Conservation (phyloP, 176 grass and related monocot genomes). For the Themeda triandra region DNA sequence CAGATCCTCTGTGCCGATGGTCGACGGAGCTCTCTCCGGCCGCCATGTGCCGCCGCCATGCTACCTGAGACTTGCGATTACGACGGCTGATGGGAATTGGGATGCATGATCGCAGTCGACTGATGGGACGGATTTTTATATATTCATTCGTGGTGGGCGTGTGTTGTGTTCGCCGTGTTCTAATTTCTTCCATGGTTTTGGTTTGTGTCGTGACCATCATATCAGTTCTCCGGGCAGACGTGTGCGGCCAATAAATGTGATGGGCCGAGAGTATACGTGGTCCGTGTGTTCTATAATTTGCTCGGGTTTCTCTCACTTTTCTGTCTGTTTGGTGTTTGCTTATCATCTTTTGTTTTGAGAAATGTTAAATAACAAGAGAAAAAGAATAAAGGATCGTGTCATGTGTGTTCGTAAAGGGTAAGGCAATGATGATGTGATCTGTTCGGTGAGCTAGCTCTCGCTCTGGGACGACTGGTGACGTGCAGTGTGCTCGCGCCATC, state of each 20-base stretch:
- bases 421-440: constrained; percentile 29
- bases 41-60: background rate
- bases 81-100: background rate
- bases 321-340: too few relatives aligned
- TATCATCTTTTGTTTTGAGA: too few relatives aligned
- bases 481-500: constrained; percentile 5
- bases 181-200: background rate
- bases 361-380: background rate
- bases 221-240: background rate
- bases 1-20: background rate
- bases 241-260: background rate
- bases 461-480: background rate
- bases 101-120: background rate
- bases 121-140: background rate
- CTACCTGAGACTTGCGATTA: background rate
- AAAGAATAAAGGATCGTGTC: too few relatives aligned
- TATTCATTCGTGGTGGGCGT: background rate
- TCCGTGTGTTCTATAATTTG: background rate
- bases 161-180: background rate
- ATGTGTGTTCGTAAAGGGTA: constrained; percentile 31
- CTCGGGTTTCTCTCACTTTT: background rate
- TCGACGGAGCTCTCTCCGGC: constrained; percentile 7
- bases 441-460: background rate
- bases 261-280: background rate
- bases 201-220: background rate